phyloP scores from a whole-genome alignment of 495 filamentous ascomycete species.

The Daldinia vernicosa region DNA sequence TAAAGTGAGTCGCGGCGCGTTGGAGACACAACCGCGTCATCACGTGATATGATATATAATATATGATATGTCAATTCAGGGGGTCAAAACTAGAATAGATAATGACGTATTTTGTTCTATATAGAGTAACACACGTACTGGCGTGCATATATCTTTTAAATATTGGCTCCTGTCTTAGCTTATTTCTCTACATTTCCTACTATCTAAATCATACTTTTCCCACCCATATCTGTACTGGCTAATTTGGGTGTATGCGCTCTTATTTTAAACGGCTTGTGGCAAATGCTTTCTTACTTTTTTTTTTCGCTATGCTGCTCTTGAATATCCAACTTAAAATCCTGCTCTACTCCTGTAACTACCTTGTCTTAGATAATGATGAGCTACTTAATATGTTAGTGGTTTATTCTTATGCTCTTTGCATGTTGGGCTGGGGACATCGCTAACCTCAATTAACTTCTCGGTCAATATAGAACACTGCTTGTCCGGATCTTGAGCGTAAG shows the following conservation, averaged over 20 bases:
- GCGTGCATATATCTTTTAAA: background rate
- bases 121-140: background rate
- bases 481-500: constrained; percentile 55
- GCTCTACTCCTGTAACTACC: background rate
- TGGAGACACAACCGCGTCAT: constrained; percentile 16
- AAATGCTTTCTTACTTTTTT: background rate
- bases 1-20: constrained; percentile 15
- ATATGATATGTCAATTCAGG: background rate
- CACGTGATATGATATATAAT: constrained; percentile 23
- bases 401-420: background rate
- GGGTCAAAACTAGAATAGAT: background rate
- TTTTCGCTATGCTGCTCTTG: background rate
- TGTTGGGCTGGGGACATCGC: constrained; percentile 18
- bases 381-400: constrained; percentile 17
- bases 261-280: background rate
- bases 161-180: background rate
- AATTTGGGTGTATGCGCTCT: background rate
- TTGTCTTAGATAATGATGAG: constrained; percentile 34
- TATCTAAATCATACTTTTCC: background rate
- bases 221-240: background rate
- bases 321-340: background rate
- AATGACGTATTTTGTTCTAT: background rate
- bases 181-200: background rate
- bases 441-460: constrained; percentile 67
- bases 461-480: constrained; percentile 62